Percentiles rank a stretch among this genome's conserved stretches.
These are phyloP conservation scores for Cerrena zonata DNA, from an alignment of 1,284 basidiomycete genomes.

Conservation along the genomic window DNA sequence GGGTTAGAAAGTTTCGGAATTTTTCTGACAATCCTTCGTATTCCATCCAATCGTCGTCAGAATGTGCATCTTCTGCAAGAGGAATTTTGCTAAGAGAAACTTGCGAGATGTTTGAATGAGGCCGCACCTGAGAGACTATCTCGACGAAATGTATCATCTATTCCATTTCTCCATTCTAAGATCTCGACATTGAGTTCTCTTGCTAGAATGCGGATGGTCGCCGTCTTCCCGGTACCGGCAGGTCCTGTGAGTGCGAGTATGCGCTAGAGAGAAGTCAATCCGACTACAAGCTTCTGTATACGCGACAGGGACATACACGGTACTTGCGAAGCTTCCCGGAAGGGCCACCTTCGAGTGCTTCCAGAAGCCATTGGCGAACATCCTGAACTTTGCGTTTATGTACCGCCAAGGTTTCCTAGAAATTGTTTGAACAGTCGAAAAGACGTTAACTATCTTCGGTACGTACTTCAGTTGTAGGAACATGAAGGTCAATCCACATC, in stretches of 20 bases:
- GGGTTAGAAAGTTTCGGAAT: constrained; percentile 73
- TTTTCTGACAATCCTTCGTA: constrained; percentile 66
- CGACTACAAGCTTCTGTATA: constrained; percentile 2
- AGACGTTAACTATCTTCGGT: too few relatives aligned
- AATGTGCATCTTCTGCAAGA: not conserved
- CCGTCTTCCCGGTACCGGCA: constrained; percentile 86
- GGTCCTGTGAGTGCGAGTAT: constrained; percentile 85
- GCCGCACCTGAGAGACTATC: constrained; percentile 12
- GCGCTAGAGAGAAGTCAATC: constrained; percentile 43
- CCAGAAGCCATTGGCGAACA: constrained; percentile 79
- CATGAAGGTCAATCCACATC: constrained; percentile 77
- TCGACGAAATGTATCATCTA: constrained; percentile 35
- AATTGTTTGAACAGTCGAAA: too few relatives aligned
- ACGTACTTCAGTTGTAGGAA: constrained; percentile 60
- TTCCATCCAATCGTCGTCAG: constrained; percentile 17
- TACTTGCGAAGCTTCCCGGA: constrained; percentile 69
- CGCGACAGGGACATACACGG: constrained; percentile 54
- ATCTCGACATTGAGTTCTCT: constrained; percentile 75
- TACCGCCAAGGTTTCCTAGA: constrained; percentile 79
- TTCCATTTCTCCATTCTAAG: constrained; percentile 77
- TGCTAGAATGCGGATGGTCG: constrained; percentile 74
- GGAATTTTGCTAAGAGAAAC: not conserved
- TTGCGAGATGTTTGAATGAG: too few relatives aligned
- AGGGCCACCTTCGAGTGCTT: constrained; percentile 71
- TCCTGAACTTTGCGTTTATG: constrained; percentile 84